Base-by-base conservation (phyloP, 768 basidiomycete genomes). In the Cystofilobasidium ferigula region DNA sequence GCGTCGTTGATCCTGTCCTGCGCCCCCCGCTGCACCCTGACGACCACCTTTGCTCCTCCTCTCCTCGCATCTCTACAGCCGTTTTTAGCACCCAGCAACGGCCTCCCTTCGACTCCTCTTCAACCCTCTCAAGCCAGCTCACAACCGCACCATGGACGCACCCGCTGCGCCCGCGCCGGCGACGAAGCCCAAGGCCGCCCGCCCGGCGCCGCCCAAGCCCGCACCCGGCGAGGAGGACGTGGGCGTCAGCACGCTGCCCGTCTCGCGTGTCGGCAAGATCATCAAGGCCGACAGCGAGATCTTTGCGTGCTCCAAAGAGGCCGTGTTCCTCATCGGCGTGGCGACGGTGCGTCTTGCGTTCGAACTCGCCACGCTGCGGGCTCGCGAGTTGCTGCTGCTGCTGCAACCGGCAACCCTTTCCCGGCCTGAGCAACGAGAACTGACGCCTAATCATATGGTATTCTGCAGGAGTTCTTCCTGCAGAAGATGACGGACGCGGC, bases 261-360 rank as follows among this genome's bases (percentile, higher is more conserved):
- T 66, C 30, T 35, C 57, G 24, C 45, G 64, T 18, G 64, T 66
- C 28, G 16, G 22, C n/a, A 66, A 61, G 51, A 61, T 66, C 57
- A 66, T 66, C 57, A 66, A 66, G 22, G 64, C 64, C 26, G 64
- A 66, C 24, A n/a, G n/a, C 22, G 64, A 66, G 34, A 54, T 66
- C 45, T 32, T 51, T 3, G 48, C 45, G 0, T 66, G 64, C 51
- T 66, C 64, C 0, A 66, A 66, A 45, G 64, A 66, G 57, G 64
- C 64, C n/a, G 34, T 26, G 14, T 66, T 60, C 36, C 38, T 66
- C 18, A 40, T 66, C 26, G 57, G 57, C n/a, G 30, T 60, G n/a
- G 64, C 64, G 22, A 60, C 64, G 6, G 64, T 66, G 35, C 30
- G 64, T 60, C 30, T 30, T 2, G 3, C 7, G 10, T 16, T 6